These are phyloP conservation scores for Rhodosporidiobolus sp. DNA, from an alignment of 768 basidiomycete species.

Conservation along the genomic window DNA sequence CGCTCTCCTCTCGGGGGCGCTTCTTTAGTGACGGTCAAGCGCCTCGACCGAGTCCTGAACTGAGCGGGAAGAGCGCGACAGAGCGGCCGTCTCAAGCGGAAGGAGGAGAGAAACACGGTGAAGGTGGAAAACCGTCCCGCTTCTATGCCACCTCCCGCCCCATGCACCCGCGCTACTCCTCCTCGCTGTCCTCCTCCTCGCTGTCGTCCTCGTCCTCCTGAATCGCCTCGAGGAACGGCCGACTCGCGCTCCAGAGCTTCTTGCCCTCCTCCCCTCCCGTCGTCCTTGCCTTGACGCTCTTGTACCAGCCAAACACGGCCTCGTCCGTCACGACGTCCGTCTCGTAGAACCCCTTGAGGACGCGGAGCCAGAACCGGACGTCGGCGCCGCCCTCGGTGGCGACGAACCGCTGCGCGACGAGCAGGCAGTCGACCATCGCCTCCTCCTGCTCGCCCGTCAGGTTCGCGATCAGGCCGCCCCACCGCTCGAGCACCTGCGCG, in stretches of 20 bases:
- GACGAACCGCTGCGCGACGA: slow-evolving; percentile 66
- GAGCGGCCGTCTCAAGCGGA: too few relatives aligned
- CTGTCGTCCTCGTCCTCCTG: slow-evolving; percentile 56
- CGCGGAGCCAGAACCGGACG: slow-evolving; percentile 71
- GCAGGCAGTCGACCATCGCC: slow-evolving; percentile 74
- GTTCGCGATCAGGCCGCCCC: slow-evolving; percentile 76
- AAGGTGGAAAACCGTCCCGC: background rate
- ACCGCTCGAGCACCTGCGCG: slow-evolving; percentile 60
- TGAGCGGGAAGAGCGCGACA: too few relatives aligned
- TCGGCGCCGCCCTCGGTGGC: slow-evolving; percentile 54
- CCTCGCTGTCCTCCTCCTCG: slow-evolving; percentile 43
- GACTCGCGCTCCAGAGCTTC: slow-evolving; percentile 49
- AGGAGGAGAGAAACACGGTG: too few relatives aligned
- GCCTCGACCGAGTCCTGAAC: too few relatives aligned
- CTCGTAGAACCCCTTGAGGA: slow-evolving; percentile 82
- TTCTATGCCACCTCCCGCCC: background rate
- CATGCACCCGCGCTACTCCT: background rate
- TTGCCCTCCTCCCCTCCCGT: slow-evolving; percentile 62
- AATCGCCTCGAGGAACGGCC: slow-evolving; percentile 77
- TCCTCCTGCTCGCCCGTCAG: slow-evolving; percentile 64
- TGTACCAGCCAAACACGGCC: slow-evolving; percentile 84
- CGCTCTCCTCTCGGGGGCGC: too few relatives aligned
- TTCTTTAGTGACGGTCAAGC: too few relatives aligned
- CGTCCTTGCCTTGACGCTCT: slow-evolving; percentile 58
- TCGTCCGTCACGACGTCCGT: slow-evolving; percentile 88